Conservation (phyloP, 306 rosid genomes). For the Fagus crenata region DNA sequence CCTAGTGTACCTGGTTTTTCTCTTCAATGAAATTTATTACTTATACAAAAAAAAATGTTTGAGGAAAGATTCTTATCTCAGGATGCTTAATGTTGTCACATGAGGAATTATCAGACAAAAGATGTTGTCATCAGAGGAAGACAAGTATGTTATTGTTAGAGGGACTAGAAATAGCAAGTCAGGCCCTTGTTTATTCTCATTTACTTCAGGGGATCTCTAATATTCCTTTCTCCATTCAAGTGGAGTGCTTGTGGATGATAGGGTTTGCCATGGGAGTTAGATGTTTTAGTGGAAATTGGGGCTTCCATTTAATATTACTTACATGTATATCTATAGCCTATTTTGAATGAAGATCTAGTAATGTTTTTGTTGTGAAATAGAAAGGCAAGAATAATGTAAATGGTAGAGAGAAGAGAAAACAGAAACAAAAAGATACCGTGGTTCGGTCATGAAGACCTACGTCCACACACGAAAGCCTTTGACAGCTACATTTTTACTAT, state of each 20-base stretch:
- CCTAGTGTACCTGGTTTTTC: no score
- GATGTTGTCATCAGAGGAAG: no score
- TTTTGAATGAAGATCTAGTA: not conserved
- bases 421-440: no score
- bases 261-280: not conserved
- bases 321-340: not conserved
- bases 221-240: not conserved
- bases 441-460: no score
- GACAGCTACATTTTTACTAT: no score
- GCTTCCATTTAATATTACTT: not conserved
- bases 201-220: not conserved
- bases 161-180: not conserved
- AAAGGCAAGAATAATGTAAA: no score
- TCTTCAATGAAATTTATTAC: no score
- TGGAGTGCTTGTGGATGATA: not conserved
- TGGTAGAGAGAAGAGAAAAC: no score
- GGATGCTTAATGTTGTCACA: not conserved
- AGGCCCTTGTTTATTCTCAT: not conserved
- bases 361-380: no score
- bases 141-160: no score
- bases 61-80: not conserved
- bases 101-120: not conserved
- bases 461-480: no score
- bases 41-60: not conserved
- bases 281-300: not conserved